Evolutionary conservation across 2,329 filamentous ascomycete species (phyloP).

Genomic region (Talaromyces sp.): DNA sequence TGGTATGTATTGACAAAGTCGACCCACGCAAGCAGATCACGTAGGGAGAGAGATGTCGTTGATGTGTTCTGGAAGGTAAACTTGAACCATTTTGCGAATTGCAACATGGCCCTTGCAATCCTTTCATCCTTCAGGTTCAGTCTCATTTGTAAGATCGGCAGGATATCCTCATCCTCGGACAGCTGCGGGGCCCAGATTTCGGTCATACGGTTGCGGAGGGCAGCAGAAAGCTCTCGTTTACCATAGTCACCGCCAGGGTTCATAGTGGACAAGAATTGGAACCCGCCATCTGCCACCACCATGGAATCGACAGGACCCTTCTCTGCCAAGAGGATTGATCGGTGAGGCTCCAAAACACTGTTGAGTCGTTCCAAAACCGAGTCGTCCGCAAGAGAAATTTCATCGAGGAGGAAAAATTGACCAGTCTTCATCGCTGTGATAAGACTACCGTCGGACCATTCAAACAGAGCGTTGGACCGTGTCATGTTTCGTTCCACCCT

Average conservation of each 20-base stretch:
- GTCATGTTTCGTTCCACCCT: conserved; percentile 52
- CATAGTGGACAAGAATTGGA: conserved; percentile 98
- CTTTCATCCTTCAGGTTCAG: conserved; percentile 59
- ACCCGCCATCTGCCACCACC: conserved; percentile 73
- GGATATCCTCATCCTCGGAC: conserved; percentile 80
- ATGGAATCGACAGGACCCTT: conserved; percentile 86
- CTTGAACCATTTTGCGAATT: conserved; percentile 93
- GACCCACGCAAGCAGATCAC: conserved; percentile 91
- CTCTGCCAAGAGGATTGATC: conserved; percentile 86
- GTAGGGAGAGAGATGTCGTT: conserved; percentile 79
- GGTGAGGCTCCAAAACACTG: conserved; percentile 87
- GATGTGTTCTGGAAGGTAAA: conserved; percentile 73
- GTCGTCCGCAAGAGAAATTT: conserved; percentile 96
- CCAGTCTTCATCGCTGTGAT: conserved; percentile 92
- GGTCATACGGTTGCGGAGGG: conserved; percentile 92
- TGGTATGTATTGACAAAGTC: conserved; percentile 79
- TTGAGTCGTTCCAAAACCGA: conserved; percentile 95
- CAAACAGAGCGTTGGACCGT: conserved; percentile 83
- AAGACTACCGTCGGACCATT: conserved; percentile 93
- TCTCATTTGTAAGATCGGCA: conserved; percentile 82
- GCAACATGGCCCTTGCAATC: conserved; percentile 71
- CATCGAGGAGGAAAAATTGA: conserved; percentile 90
- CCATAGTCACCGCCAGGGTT: conserved; percentile 98
- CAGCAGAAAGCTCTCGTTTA: conserved; percentile 95
- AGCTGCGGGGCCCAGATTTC: conserved; percentile 97